Conservation (phyloP, 2,329 filamentous ascomycete genomes). For the Fusarium praegraminearum region DNA sequence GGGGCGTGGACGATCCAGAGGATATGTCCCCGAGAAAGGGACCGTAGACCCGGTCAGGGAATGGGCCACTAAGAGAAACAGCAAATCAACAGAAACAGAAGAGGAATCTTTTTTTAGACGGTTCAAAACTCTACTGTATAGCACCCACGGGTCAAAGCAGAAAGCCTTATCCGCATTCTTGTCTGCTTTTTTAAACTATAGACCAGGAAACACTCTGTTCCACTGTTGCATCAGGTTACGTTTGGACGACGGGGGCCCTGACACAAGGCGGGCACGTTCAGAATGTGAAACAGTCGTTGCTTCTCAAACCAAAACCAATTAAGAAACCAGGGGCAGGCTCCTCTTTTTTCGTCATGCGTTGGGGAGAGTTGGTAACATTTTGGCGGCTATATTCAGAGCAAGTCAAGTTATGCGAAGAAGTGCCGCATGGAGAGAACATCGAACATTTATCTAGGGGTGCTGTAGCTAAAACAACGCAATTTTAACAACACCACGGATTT, state of each 20-base stretch:
- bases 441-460: neutral
- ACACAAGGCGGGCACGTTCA: slow-evolving; percentile 36
- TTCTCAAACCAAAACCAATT: slow-evolving; percentile 5
- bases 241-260: slow-evolving; percentile 40
- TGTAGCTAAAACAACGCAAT: slow-evolving; percentile 30
- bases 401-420: slow-evolving; percentile 17
- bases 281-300: slow-evolving; percentile 42
- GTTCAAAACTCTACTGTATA: slow-evolving; percentile 25
- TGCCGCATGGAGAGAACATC: slow-evolving; percentile 14
- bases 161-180: neutral
- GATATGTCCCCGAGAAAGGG: slow-evolving; percentile 42
- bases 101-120: slow-evolving; percentile 38
- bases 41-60: slow-evolving; percentile 38
- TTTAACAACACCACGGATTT: slow-evolving; percentile 1
- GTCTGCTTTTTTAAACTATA: neutral
- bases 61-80: slow-evolving; percentile 27
- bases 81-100: neutral
- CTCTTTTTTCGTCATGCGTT: slow-evolving; percentile 26
- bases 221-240: slow-evolving; percentile 36
- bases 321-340: slow-evolving; percentile 7
- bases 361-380: slow-evolving; percentile 6
- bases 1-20: slow-evolving; percentile 42
- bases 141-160: neutral
- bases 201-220: neutral
- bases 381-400: neutral